These are phyloP conservation scores for Trichosanthes cucumerina DNA, from an alignment of 306 rosid species.

Conservation along the genomic window DNA sequence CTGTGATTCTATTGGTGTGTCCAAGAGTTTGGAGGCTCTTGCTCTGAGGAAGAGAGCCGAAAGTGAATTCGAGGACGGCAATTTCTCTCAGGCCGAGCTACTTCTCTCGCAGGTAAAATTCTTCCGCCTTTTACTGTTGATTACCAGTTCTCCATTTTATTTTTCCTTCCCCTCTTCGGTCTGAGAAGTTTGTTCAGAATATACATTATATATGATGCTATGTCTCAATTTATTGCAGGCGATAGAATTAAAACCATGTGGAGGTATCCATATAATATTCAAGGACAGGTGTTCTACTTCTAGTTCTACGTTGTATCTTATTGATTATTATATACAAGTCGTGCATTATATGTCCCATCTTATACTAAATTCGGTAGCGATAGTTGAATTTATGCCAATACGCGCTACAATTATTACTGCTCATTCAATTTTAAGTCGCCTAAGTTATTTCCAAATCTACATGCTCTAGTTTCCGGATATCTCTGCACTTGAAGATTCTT, in stretches of 20 bases:
- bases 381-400: not conserved
- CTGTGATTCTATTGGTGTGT: constrained; percentile 12
- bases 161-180: not conserved
- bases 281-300: constrained; percentile 51
- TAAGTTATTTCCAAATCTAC: not conserved
- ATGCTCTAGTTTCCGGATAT: not conserved
- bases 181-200: not conserved
- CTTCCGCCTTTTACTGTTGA: not conserved
- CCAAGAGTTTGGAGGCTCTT: constrained; percentile 60
- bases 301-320: not conserved
- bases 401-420: not conserved
- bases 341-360: not conserved
- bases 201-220: not conserved
- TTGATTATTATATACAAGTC: not conserved
- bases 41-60: constrained; percentile 65
- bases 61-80: constrained; percentile 23
- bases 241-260: constrained; percentile 56
- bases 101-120: constrained; percentile 58
- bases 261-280: constrained; percentile 49
- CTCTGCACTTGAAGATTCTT: not conserved
- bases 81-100: constrained; percentile 51
- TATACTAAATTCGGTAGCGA: not conserved
- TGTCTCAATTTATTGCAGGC: constrained; percentile 47
- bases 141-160: not conserved
- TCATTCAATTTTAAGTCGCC: not conserved